Evolutionary conservation across 768 basidiomycete genomes (phyloP), one percentile per base, ranked within the genome.

Genomic region (Suillus discolor): DNA sequence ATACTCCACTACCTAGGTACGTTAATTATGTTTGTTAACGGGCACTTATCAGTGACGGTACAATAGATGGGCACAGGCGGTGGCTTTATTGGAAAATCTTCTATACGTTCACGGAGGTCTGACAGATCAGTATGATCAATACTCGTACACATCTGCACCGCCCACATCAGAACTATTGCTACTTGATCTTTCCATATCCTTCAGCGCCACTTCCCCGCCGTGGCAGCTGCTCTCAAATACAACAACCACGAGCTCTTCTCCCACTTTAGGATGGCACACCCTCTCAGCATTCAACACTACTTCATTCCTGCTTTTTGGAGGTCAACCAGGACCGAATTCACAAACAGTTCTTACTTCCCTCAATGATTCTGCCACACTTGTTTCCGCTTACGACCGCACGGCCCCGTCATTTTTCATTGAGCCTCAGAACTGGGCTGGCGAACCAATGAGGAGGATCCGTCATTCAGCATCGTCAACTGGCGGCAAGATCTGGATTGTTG

Each of bases 1-100:
- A 75, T 51, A 59, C 55, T 25, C 77, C 75, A 47, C 57, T 64
- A 15, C 66, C 75, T 39, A 77, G 75, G 75, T 62, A 65, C 65
- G 71, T 39, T 16, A 64, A 3, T 31, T 13, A 16, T 39, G 9
- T 28, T 20, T n/a, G 23, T 38, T 9, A 11, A 38, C n/a, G 49
- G 7, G 36, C 53, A 31, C 11, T 57, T 63, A 51, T 20, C 23
- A 39, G 68, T 71, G 39, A 73, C 45, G 36, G n/a, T 31, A 18
- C 39, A 45, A 25, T 53, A 96, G 95, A 81, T 97, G 95, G 95
- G 95, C 89, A 36, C 93, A 94, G 68, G 91, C 92, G 6, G 78
- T 81, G 1, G 83, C 87, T 23, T 71, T 90, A 51, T 74, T 90
- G 28, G 80, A 84, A 70, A 82, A 86, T 67, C 80, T 81, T 13